phyloP scores from a whole-genome alignment of 1,139 yeast species.

The Geotrichum macrosporum region DNA sequence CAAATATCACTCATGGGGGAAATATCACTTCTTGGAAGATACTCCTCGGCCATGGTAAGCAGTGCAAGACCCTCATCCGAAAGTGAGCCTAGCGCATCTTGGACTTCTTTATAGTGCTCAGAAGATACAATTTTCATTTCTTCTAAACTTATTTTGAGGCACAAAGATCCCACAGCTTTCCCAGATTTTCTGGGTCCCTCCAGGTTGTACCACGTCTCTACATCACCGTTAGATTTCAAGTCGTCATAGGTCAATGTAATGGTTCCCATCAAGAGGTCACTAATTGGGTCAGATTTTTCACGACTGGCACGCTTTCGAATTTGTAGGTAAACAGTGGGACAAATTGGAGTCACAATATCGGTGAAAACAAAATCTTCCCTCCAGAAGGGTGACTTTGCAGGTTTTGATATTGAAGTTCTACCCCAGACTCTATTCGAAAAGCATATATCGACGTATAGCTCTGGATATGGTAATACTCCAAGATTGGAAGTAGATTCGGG shows the following conservation, averaged over 20 bases:
- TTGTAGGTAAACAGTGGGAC: slow-evolving; percentile 23
- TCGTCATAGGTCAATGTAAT: slow-evolving; percentile 11
- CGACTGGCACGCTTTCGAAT: background rate
- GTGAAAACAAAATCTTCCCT: slow-evolving; percentile 53
- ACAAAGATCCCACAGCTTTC: slow-evolving; percentile 3
- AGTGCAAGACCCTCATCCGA: slow-evolving; percentile 12
- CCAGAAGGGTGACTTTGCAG: slow-evolving; percentile 49
- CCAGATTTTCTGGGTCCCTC: background rate
- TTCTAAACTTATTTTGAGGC: slow-evolving; percentile 15
- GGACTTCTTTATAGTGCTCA: slow-evolving; percentile 2
- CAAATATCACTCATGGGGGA: slow-evolving; percentile 33
- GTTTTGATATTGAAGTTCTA: slow-evolving; percentile 49
- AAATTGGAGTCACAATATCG: slow-evolving; percentile 29
- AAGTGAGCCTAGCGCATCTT: slow-evolving; percentile 1
- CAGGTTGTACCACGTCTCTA: slow-evolving; percentile 17
- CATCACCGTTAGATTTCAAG: slow-evolving; percentile 9
- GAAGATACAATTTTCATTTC: slow-evolving; percentile 13
- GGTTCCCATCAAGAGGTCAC: slow-evolving; percentile 11
- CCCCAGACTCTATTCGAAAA: slow-evolving; percentile 57
- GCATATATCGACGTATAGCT: slow-evolving; percentile 49
- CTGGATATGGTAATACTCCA: slow-evolving; percentile 22
- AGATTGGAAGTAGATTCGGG: slow-evolving; percentile 17
- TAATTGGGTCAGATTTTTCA: background rate
- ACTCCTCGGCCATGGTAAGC: slow-evolving; percentile 13
- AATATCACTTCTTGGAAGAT: slow-evolving; percentile 11